These are phyloP conservation scores for Eucalyptus shirleyi DNA, from an alignment of 345 rosid species.

Conservation along the genomic window DNA sequence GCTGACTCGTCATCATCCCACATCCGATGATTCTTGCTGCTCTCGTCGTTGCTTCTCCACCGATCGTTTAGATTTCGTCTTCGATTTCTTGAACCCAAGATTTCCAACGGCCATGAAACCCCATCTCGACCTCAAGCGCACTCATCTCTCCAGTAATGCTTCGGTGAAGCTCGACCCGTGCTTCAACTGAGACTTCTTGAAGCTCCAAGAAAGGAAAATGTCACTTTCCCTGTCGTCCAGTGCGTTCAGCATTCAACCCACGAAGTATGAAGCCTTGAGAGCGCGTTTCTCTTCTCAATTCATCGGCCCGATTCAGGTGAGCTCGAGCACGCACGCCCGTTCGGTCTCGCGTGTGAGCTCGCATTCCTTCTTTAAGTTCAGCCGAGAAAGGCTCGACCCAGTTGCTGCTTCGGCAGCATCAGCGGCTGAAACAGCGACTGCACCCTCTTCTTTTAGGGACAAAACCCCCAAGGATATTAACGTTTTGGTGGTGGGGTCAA, in stretches of 20 bases:
- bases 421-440: constrained; percentile 2
- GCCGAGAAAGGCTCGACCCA: constrained; percentile 12
- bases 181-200: not conserved
- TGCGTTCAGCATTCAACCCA: constrained; percentile 17
- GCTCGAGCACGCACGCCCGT: constrained; percentile 11
- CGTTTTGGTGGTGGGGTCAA: constrained; percentile 75
- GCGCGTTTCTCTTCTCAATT: constrained; percentile 16
- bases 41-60: not conserved
- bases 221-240: constrained; percentile 39
- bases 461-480: constrained; percentile 54
- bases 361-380: constrained; percentile 3
- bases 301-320: constrained; percentile 45
- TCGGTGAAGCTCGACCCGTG: not conserved
- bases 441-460: constrained; percentile 40
- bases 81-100: not conserved
- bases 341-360: not conserved
- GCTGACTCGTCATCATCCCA: not conserved
- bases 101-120: not conserved
- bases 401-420: constrained; percentile 27
- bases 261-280: constrained; percentile 13
- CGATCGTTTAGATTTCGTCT: not conserved
- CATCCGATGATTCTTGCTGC: not conserved
- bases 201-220: not conserved
- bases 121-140: not conserved
- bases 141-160: not conserved